A percentile compares a stretch with the other conserved stretches of the same genome.
Conservation (phyloP, 2,329 filamentous ascomycete genomes). For the Nemania bipapillata region DNA sequence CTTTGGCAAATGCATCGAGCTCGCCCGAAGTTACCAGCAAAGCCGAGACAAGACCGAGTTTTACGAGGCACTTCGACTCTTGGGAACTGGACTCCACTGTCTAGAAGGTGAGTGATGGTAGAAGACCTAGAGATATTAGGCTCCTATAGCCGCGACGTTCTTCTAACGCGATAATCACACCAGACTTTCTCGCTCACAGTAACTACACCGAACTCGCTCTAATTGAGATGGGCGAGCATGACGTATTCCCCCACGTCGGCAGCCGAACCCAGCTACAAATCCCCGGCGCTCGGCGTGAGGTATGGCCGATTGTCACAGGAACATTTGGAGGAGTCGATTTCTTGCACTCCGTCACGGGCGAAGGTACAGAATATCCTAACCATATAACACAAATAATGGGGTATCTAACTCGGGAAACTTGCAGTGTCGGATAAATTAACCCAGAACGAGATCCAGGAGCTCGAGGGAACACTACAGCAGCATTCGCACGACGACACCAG, state of each 20-base stretch:
- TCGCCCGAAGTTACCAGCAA: constrained; percentile 78
- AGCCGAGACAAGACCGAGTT: constrained; percentile 78
- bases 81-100: constrained; percentile 90
- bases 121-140: neutral
- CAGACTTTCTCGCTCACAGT: constrained; percentile 90
- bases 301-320: constrained; percentile 87
- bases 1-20: constrained; percentile 77
- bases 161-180: constrained; percentile 26
- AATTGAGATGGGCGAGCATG: constrained; percentile 82
- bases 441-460: constrained; percentile 88
- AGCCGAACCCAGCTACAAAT: constrained; percentile 76
- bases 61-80: constrained; percentile 83
- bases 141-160: neutral
- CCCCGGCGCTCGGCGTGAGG: constrained; percentile 69
- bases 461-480: constrained; percentile 82
- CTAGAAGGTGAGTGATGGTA: constrained; percentile 69
- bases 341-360: constrained; percentile 82
- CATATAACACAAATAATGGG: neutral
- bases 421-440: constrained; percentile 87
- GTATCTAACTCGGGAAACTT: neutral
- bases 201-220: constrained; percentile 91
- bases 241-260: constrained; percentile 89
- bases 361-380: constrained; percentile 56
- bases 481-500: constrained; percentile 74
- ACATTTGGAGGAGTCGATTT: constrained; percentile 97